Base-by-base conservation (phyloP, 1,284 basidiomycete genomes). In the Ganoderma lingzhi region DNA sequence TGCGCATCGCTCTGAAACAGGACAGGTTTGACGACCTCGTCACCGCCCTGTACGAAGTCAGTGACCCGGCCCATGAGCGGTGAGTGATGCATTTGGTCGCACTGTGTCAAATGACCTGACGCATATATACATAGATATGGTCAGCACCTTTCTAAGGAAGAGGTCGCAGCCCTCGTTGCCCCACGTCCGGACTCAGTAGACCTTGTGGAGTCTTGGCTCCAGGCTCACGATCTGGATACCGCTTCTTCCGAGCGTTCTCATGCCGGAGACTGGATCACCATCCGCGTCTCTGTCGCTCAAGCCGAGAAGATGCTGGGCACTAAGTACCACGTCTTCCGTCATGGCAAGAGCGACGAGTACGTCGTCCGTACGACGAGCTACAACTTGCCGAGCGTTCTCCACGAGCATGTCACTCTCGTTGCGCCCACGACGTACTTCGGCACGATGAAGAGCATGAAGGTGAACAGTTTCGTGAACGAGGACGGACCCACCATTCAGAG, bases 401-500 rank as follows among this genome's bases (percentile, higher is more conserved):
- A 86, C 70, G 77, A 77, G 3, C 87, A 90, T 73, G 77, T 90
- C 69, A 81, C 85, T 66, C 82, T 90, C 37, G 81, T 90, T 42
- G 79, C 86, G 6, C 89, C 89, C 0, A 90, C 88, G 1, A 90
- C 88, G 6, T 88, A 87, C 74, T 90, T 91, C 72, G 84, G 87
- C 19, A 84, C 83, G 28, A 80, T 87, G 67, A 80, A 78, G 14
- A 81, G 79, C 71, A 86, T 88, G 84, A 82, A 80, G 67, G 74
- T 80, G 19, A 85, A 83, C 63, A 84, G 82, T 74, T 83, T 82
- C 74, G 62, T 85, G 41, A 78, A 80, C 74, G 82, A 84, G 3
- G 77, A 84, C 30, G 77, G 80, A 56, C 75, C 79, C 32, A 74
- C 71, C 39, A 66, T 76, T 48, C 75, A 76, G 62, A 70, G 73